Evolutionary conservation across 352 stramenopile genomes (phyloP).

Genomic region (Phytophthora megakarya): DNA sequence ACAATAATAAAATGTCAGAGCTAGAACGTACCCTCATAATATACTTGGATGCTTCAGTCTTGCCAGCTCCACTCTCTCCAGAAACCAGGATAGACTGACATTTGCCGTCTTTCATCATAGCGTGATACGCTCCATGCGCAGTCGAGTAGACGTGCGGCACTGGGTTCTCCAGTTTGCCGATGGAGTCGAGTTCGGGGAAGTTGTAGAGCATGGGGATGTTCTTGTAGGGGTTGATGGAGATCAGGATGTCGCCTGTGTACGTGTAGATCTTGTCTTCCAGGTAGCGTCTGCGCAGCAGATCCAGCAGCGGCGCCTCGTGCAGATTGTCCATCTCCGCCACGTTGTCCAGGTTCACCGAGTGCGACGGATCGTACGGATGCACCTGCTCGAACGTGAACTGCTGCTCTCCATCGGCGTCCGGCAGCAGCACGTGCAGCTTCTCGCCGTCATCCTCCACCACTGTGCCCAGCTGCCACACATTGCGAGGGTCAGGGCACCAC

Average conservation of each 20-base stretch:
- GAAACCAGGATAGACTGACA: constrained; percentile 90
- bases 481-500: constrained; percentile 84
- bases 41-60: constrained; percentile 92
- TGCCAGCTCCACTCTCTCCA: constrained; percentile 86
- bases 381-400: constrained; percentile 80
- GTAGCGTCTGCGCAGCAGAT: constrained; percentile 87
- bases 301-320: constrained; percentile 90
- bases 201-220: constrained; percentile 93
- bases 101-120: constrained; percentile 76
- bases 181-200: constrained; percentile 87
- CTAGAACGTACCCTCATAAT: constrained; percentile 79
- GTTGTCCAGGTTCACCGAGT: constrained; percentile 89
- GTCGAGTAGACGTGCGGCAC: constrained; percentile 88
- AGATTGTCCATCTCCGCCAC: constrained; percentile 95
- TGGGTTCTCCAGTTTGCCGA: constrained; percentile 86
- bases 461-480: constrained; percentile 87
- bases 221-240: constrained; percentile 98
- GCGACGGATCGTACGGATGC: constrained; percentile 91
- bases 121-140: constrained; percentile 82
- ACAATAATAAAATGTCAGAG: background rate
- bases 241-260: constrained; percentile 95
- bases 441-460: constrained; percentile 87
- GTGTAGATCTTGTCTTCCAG: constrained; percentile 95
- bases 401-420: constrained; percentile 81
- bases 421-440: constrained; percentile 83